Base-by-base conservation (phyloP, 495 filamentous ascomycete species). In the Penicillium simplicissimum region DNA sequence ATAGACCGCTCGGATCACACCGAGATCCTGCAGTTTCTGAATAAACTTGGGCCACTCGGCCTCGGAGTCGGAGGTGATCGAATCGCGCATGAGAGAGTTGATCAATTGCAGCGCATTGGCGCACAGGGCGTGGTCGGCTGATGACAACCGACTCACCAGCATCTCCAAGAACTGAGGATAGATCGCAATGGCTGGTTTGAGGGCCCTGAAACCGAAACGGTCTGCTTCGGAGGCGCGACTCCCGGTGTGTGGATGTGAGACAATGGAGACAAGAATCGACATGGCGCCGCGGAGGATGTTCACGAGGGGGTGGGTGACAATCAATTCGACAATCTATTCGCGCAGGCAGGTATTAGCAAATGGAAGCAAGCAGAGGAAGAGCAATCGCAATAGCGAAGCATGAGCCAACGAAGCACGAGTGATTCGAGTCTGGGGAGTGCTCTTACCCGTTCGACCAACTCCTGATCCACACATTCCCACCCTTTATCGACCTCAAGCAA, bases 261-360 rank as follows among this genome's bases (percentile, higher is more conserved):
- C 96, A 49, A 98, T 87, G 14, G 91, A 91, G 42, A 96, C 93
- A 42, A 98, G 85, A 57, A 98, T 95, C 23, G 92, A 94, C 92
- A 98, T 96, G 61, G 94, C 93, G 60, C 94, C 95, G 11, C 95
- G 87, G 48, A 98, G 86, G 65, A 98, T 98, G 67, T 99, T 99
- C 70, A 98, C 95, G 13, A 99, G 84, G 21, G 94, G 96, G 69
- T 98, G 96, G 23, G 87, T 94, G 61, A 99, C 94, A 56, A 98
- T 92, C 35, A 98, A 81, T 67, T 97, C 89, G 55, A 99, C 95
- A 52, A 96, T 86, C 83, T 96, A 76, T 15, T 52, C 17, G 36
- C 55, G 8, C 8, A 47, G 38, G 25, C 11, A n/a, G 35, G 11
- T 42, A 7, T 54, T 38, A 53, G 61, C 40, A 28, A n/a, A 35